Evolutionary conservation across 208 protist species (phyloP).

Genomic region (Leishmania mexicana): DNA sequence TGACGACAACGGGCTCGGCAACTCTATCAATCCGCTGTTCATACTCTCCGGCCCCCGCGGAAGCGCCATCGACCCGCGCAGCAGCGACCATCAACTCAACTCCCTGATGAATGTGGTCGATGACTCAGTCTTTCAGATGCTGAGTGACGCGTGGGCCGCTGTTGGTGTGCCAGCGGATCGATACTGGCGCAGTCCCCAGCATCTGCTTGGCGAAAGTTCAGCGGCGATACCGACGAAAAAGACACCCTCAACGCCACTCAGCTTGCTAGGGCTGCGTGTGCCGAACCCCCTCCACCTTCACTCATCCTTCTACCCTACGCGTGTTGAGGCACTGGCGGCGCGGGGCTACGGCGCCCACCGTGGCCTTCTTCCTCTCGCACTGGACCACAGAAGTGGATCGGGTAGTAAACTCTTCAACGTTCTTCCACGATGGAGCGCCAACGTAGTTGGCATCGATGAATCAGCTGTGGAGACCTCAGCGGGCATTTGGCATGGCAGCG

Average conservation of each 20-base stretch:
- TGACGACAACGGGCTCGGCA: slow-evolving; percentile 10
- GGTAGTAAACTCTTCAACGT: slow-evolving; percentile 81
- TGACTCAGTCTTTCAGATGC: slow-evolving; percentile 28
- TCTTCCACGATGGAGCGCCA: slow-evolving; percentile 27
- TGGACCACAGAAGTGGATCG: slow-evolving; percentile 46
- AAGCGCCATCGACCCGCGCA: slow-evolving; percentile 38
- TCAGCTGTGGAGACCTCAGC: not conserved
- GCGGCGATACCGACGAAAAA: not conserved
- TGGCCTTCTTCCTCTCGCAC: slow-evolving; percentile 48
- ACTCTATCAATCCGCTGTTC: slow-evolving; percentile 72
- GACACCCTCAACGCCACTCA: not conserved
- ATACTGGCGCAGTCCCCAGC: slow-evolving; percentile 64
- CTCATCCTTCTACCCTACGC: slow-evolving; percentile 62
- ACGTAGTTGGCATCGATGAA: not conserved
- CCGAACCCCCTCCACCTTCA: slow-evolving; percentile 51
- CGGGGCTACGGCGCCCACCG: slow-evolving; percentile 49
- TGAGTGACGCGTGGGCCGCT: slow-evolving; percentile 43
- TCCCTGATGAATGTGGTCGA: slow-evolving; percentile 36
- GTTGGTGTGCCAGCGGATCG: slow-evolving; percentile 63
- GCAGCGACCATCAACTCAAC: slow-evolving; percentile 17
- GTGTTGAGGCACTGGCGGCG: slow-evolving; percentile 57
- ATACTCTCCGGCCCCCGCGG: slow-evolving; percentile 57
- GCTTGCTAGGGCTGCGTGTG: slow-evolving; percentile 8
- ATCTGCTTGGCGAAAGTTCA: not conserved
- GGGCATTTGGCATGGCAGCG: slow-evolving; percentile 5